Conservation (phyloP, 495 filamentous ascomycete species). For the Podospora pseudopauciseta region DNA sequence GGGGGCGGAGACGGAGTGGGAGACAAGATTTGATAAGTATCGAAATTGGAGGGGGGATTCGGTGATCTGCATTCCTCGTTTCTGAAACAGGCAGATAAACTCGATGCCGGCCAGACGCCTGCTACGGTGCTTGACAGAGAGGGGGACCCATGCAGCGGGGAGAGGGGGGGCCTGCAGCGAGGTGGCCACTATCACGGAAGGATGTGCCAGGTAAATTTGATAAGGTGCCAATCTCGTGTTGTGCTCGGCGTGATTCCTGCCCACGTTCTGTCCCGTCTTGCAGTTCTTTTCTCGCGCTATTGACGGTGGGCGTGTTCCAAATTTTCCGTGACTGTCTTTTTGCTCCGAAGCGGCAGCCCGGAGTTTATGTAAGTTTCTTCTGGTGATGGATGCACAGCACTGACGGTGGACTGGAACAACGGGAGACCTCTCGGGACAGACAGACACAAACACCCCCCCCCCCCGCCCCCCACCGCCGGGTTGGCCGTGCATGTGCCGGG, state of each 20-base stretch:
- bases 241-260: not conserved
- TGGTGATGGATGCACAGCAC: not conserved
- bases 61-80: slow-evolving; percentile 9
- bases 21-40: not conserved
- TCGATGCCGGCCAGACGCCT: not conserved
- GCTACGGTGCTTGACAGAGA: not conserved
- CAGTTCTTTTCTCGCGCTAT: not conserved
- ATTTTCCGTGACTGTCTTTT: not conserved
- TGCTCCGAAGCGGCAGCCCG: not conserved
- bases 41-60: not conserved
- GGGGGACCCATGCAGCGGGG: not conserved
- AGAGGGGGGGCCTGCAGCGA: not conserved
- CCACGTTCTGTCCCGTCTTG: not conserved
- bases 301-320: not conserved
- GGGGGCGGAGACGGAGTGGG: not conserved
- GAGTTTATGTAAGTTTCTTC: not conserved
- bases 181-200: not conserved
- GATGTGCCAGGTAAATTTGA: slow-evolving; percentile 1
- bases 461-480: no score
- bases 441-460: no score
- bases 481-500: not conserved
- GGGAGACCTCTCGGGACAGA: no score
- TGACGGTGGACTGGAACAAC: not conserved
- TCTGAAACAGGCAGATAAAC: slow-evolving; percentile 8
- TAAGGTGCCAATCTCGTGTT: not conserved